Base-by-base conservation (phyloP, 306 rosid genomes). In the Vigna unguiculata region DNA sequence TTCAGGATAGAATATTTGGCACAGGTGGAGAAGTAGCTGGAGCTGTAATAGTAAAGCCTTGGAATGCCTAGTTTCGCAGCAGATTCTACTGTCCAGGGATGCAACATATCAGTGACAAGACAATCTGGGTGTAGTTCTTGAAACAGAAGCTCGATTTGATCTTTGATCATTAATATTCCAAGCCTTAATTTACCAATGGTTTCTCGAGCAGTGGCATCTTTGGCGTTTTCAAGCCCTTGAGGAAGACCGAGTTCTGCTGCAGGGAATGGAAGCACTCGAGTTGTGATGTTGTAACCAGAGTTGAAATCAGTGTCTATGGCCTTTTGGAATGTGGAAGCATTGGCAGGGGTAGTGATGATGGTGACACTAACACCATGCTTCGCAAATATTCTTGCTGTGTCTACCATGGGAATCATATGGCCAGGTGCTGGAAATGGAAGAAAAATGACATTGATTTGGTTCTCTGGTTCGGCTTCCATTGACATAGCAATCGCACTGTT, bases 371-470 rank as follows among this genome's bases (percentile, higher is more conserved):
- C 78, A 52, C 81, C 78, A 43, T 70, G 78, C 16, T 22, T 81
- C 14, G 85, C 78, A 62, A 81, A 81, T 75, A 81, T 19, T 20
- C 85, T 69, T 38, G 85, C 81, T 9, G 81, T 69, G 30, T 75
- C 81, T 5, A 76, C 4, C 81, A 81, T 76, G 0, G 85, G 81
- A 28, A 3, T 76, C 85, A 76, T 76, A 24, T 81, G 85, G 2
- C 85, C 81, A 14, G 85, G 85, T 1, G 69, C 7, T 52, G 64
- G 81, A 53, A 9, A 81, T 51, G 85, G 85, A 41, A 78, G 7
- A 15, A 78, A 78, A 58, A 34, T 21, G 3, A 53, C 79, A 62
- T 72, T 9, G 1, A 72, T n/a, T 52, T 80, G 41, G 30, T 57
- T 5, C 0, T 49, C 20, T 20, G 30, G 3, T 61, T 79, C 14